Evolutionary conservation across 805 yeast genomes (phyloP).

Genomic region (Saccharomycopsis microspora): DNA sequence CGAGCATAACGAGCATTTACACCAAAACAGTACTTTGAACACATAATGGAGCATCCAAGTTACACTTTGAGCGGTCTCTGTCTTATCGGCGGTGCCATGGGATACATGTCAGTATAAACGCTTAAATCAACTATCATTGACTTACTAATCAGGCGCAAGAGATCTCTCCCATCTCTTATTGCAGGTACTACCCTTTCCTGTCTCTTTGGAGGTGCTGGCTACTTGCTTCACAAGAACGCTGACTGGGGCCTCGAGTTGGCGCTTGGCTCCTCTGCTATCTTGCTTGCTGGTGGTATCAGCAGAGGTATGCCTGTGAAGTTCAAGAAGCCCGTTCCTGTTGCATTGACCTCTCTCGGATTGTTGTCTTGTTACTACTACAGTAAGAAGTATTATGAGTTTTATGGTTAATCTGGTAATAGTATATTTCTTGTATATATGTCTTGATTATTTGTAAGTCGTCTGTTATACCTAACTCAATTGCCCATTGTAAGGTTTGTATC

Average conservation of each 20-base stretch:
- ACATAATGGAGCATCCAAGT: constrained; percentile 61
- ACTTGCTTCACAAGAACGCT: constrained; percentile 57
- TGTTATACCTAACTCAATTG: no score
- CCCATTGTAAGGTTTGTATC: no score
- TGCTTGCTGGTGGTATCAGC: constrained; percentile 61
- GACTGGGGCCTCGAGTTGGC: constrained; percentile 80
- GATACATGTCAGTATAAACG: constrained; percentile 34
- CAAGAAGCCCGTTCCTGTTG: constrained; percentile 66
- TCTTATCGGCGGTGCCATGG: constrained; percentile 60
- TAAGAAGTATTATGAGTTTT: constrained; percentile 66
- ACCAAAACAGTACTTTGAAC: no score
- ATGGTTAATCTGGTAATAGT: constrained; percentile 19
- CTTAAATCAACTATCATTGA: not conserved
- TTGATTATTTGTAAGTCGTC: no score
- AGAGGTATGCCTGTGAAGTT: constrained; percentile 51
- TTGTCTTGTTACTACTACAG: constrained; percentile 57
- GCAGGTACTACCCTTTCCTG: constrained; percentile 61
- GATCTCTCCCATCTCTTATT: constrained; percentile 67
- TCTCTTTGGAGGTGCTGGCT: constrained; percentile 60
- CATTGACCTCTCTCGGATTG: constrained; percentile 52
- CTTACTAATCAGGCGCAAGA: constrained; percentile 33
- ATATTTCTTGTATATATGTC: no score
- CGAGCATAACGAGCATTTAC: no score
- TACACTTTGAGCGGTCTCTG: constrained; percentile 59
- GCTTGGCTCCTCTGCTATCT: constrained; percentile 52